phyloP scores from a whole-genome alignment of 2,329 filamentous ascomycete species.

The Falciphora oryzae region DNA sequence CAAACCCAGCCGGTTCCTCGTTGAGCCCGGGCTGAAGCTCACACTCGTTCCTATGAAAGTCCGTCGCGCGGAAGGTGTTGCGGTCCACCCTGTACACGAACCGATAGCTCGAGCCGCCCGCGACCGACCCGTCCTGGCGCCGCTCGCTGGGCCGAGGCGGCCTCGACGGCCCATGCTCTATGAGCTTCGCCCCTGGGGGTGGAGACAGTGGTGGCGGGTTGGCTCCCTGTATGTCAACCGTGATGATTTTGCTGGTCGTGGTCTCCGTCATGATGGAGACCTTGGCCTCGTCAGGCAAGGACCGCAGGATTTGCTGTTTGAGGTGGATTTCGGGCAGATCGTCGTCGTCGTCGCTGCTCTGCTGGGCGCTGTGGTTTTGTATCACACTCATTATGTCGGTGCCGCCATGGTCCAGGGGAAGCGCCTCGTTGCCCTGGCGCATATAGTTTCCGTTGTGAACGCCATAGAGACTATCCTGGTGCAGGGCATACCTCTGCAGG shows the following conservation, averaged over 20 bases:
- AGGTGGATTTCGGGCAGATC: slow-evolving; percentile 41
- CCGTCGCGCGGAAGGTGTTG: slow-evolving; percentile 35
- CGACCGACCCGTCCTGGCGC: neutral
- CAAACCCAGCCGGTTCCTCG: slow-evolving; percentile 17
- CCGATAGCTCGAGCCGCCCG: slow-evolving; percentile 35
- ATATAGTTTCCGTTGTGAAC: slow-evolving; percentile 22
- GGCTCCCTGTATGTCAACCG: slow-evolving; percentile 55
- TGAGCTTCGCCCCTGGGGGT: slow-evolving; percentile 52
- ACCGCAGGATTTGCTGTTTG: slow-evolving; percentile 47
- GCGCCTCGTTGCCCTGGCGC: slow-evolving; percentile 14
- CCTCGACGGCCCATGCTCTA: slow-evolving; percentile 39
- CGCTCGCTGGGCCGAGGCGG: neutral
- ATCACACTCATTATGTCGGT: slow-evolving; percentile 31
- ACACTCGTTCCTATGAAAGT: slow-evolving; percentile 22
- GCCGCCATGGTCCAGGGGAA: slow-evolving; percentile 19
- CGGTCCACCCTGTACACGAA: slow-evolving; percentile 55
- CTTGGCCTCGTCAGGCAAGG: slow-evolving; percentile 49
- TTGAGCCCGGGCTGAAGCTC: slow-evolving; percentile 11
- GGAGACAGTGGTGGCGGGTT: slow-evolving; percentile 45
- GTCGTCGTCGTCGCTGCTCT: slow-evolving; percentile 32
- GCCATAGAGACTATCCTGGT: slow-evolving; percentile 24
- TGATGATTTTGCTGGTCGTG: slow-evolving; percentile 56
- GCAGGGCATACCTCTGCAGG: slow-evolving; percentile 2
- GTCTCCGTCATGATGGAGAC: slow-evolving; percentile 56
- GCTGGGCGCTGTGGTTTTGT: slow-evolving; percentile 22